Percentiles rank a stretch among this genome's conserved stretches.
phyloP scores from a whole-genome alignment of 192 early-diverging fungal genomes.

The Backusella mclennaniae region DNA sequence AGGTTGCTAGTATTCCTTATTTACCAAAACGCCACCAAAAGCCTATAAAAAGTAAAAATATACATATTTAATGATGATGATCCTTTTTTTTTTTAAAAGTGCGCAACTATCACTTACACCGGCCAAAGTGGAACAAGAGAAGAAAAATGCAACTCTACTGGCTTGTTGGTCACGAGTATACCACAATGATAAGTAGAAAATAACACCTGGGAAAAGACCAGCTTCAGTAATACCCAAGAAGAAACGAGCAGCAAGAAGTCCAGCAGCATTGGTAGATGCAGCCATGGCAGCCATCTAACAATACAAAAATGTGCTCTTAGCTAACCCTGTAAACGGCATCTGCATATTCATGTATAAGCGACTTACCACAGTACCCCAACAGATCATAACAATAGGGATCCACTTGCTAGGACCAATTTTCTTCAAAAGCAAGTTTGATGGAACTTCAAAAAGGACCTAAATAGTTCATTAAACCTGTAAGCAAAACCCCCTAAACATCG shows the following conservation, averaged over 20 bases:
- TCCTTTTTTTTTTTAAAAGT: conserved; percentile 48
- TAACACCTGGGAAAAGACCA: conserved; percentile 57
- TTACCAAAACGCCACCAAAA: conserved; percentile 58
- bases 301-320: background rate
- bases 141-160: conserved; percentile 54
- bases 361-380: conserved; percentile 47
- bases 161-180: conserved; percentile 47
- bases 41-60: conserved; percentile 22
- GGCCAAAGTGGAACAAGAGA: conserved; percentile 49
- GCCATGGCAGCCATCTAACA: conserved; percentile 49
- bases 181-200: conserved; percentile 57
- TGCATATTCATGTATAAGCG: background rate
- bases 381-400: conserved; percentile 56
- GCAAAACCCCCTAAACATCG: background rate
- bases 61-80: background rate
- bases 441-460: conserved; percentile 72
- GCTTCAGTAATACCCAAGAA: conserved; percentile 60
- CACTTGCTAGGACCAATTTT: conserved; percentile 53
- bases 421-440: conserved; percentile 69
- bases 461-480: background rate
- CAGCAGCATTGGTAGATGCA: conserved; percentile 37
- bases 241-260: conserved; percentile 53
- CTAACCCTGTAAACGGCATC: background rate
- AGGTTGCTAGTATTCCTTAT: background rate
- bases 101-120: conserved; percentile 38